Evolutionary conservation across 2,329 filamentous ascomycete species (phyloP), one percentile per base, ranked within the genome.

Genomic region (Sclerotinia trifoliorum): DNA sequence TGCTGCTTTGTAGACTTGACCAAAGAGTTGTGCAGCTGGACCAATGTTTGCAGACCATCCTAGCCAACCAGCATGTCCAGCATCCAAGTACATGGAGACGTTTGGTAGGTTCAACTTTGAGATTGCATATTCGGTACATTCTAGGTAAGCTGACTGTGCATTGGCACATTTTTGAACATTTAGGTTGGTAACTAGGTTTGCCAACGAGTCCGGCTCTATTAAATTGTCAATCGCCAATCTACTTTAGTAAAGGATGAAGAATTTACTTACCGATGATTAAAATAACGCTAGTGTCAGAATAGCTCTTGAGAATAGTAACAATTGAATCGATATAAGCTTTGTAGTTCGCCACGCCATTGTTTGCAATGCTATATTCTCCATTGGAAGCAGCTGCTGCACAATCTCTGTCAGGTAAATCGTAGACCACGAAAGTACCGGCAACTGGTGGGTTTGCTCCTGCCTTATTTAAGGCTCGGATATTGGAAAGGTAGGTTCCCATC

Each of bases 361-460:
- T 78, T 69, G 83, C 85, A 68, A 88, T 84, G 26, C 80, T 78
- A 57, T 86, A 83, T 77, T 89, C 86, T 69, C 87, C 86, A 74
- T 88, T 88, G 71, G 86, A 88, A 19, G 86, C 86, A 73, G 85
- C 80, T 62, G 87, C 87, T 19, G 86, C 83, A 74, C 87, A 89
- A 75, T 89, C 87, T 75, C 86, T 84, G 73, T 88, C 86, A 56
- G 87, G 87, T 17, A 89, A 79, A 75, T 89, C 84, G 77, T 89
- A 89, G 66, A 89, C 84, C 66, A 89, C 86, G 65, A 88, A 84
- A 1, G 80, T 81, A 24, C 81, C 82, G 24, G 82, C 80, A 68
- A 82, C 74, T 4, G 80, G 79, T 46, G 81, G 80, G 64, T 76
- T 81, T 10, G 81, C 81, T n/a, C 83, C 83, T 35, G 80, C 81